Conservation (phyloP, 208 protist species). For the Strigomonas oncopelti region DNA sequence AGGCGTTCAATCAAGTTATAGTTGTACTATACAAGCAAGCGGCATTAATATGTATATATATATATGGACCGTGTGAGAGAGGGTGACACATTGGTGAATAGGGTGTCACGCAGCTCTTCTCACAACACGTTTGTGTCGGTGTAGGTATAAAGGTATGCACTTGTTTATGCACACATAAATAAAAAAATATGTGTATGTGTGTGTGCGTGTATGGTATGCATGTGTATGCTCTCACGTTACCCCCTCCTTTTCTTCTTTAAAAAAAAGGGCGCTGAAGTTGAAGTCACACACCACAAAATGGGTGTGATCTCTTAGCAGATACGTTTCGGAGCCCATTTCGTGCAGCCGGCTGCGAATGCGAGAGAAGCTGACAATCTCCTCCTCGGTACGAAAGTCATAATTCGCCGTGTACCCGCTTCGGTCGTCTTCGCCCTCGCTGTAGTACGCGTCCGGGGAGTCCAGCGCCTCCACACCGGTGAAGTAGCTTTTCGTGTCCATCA, state of each 20-base stretch:
- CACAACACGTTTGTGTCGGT: no score
- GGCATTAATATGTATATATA: no score
- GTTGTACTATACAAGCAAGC: no score
- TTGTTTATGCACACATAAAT: no score
- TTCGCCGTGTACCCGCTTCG: conserved; percentile 55
- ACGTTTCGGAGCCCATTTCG: conserved; percentile 73
- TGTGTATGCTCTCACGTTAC: not conserved
- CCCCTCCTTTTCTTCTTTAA: not conserved
- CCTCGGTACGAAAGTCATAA: conserved; percentile 68
- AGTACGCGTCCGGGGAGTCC: conserved; percentile 24
- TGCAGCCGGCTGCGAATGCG: conserved; percentile 70
- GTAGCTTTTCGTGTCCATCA: conserved; percentile 29
- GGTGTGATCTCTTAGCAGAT: conserved; percentile 64
- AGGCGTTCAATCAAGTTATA: no score
- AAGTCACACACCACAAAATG: conserved; percentile 72
- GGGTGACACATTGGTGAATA: no score
- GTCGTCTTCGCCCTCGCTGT: conserved; percentile 82
- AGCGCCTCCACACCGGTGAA: conserved; percentile 9
- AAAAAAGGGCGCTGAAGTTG: conserved; percentile 48
- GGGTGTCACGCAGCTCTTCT: no score
- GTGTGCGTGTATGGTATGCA: not conserved
- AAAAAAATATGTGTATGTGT: not conserved
- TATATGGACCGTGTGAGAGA: no score
- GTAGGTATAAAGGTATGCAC: no score
- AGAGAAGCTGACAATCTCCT: conserved; percentile 74